Evolutionary conservation across 352 stramenopile genomes (phyloP), one percentile per base, ranked within the genome.

Genomic region (Pythium sp.): DNA sequence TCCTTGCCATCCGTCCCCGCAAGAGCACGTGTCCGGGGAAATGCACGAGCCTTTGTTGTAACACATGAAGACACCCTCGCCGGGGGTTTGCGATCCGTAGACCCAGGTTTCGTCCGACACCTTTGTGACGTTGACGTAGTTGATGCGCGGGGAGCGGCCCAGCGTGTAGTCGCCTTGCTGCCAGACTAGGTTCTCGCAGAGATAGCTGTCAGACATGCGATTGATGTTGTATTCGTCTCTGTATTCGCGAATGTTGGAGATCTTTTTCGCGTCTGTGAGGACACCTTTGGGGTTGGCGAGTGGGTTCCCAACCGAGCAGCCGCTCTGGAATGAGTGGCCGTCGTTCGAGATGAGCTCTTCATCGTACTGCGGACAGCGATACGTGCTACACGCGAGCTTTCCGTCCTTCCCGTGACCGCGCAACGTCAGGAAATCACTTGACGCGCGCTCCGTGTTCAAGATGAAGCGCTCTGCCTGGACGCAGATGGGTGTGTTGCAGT

Each of bases 401-500:
- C 72, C 73, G 47, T 75, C 71, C 58, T 86, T 82, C 18, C 80
- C 82, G 43, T 90, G 84, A 4, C 87, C 87, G 6, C 86, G 74
- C 20, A 95, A 58, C 20, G 86, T 84, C 34, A 80, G 41, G 36
- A 93, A 90, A 18, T 30, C 24, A 14, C 58, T 74, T 3, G 74
- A 62, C 0, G 51, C 62, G 7, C 64, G 67, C 15, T 69, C 67
- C 7, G 95, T 86, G 72, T 98, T 98, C 59, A 97, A 77, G 5
- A 96, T 76, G 63, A 98, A 99, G 3, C 61, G 67, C 57, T 98
- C 78, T 18, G 93, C 94, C 57, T 92, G 91, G 6, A 94, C 98
- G 69, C 97, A 99, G 56, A 99, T 98, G 11, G 97, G 97, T 36
- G 91, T 98, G 62, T 89, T 91, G 79, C 97, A 99, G 72, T 99